A percentile compares a stretch with the other conserved stretches of the same genome.
These are phyloP conservation scores for Macrolepiota dolichaula DNA, from an alignment of 768 basidiomycete species.

Conservation along the genomic window DNA sequence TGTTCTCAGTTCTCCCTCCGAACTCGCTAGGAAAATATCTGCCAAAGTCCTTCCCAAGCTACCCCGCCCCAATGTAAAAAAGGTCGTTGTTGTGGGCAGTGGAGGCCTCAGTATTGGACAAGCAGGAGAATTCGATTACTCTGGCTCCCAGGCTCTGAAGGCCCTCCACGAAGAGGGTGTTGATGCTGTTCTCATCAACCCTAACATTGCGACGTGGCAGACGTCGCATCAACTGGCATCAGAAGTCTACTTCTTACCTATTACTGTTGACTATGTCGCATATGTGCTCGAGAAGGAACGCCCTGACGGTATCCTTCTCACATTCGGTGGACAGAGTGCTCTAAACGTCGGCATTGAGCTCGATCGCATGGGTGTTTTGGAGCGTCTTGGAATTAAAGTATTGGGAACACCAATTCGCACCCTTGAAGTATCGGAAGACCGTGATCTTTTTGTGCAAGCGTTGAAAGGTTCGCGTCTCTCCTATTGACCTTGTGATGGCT, in stretches of 20 bases:
- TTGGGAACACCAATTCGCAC: slow-evolving; percentile 94
- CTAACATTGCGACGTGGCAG: slow-evolving; percentile 99
- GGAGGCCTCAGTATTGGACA: slow-evolving; percentile 97
- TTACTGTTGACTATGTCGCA: slow-evolving; percentile 96
- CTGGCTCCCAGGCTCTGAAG: slow-evolving; percentile 97
- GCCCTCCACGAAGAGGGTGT: slow-evolving; percentile 95
- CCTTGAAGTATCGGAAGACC: slow-evolving; percentile 94
- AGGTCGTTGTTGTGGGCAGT: slow-evolving; percentile 93
- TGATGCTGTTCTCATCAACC: slow-evolving; percentile 93
- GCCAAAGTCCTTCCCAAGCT: slow-evolving; percentile 93
- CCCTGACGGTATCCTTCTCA: slow-evolving; percentile 94
- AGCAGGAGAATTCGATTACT: slow-evolving; percentile 99
- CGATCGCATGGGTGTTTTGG: slow-evolving; percentile 94
- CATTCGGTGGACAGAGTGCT: slow-evolving; percentile 97
- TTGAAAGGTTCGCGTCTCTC: slow-evolving; percentile 69
- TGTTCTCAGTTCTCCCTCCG: slow-evolving; percentile 90
- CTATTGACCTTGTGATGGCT: neutral
- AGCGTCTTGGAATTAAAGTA: slow-evolving; percentile 89
- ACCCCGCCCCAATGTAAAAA: slow-evolving; percentile 86
- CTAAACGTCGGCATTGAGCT: slow-evolving; percentile 96
- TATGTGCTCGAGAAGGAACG: slow-evolving; percentile 98
- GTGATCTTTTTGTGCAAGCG: slow-evolving; percentile 93
- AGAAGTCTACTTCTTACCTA: slow-evolving; percentile 96
- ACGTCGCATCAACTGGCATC: slow-evolving; percentile 96
- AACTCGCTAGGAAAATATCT: slow-evolving; percentile 89